Conservation (phyloP, 2,329 filamentous ascomycete genomes). For the Sclerotinia spermophila region DNA sequence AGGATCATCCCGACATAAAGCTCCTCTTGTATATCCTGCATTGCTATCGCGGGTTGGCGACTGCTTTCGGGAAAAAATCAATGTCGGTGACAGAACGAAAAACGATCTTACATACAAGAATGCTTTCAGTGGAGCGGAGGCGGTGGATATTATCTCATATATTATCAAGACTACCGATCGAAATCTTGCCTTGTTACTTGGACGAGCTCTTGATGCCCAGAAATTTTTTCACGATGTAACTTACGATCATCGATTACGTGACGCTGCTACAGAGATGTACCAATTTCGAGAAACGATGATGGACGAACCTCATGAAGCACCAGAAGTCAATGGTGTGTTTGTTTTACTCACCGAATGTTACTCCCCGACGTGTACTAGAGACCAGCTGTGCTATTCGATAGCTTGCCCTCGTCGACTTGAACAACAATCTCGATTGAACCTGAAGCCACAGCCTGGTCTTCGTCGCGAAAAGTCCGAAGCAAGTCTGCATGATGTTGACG, state of each 20-base stretch:
- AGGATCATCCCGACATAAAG: conserved; percentile 42
- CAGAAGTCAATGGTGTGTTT: conserved; percentile 87
- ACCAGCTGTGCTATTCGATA: conserved; percentile 96
- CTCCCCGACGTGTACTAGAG: conserved; percentile 92
- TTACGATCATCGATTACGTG: conserved; percentile 91
- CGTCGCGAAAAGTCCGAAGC: conserved; percentile 59
- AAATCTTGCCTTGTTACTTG: conserved; percentile 86
- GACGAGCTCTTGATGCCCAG: conserved; percentile 89
- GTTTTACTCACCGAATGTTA: conserved; percentile 96
- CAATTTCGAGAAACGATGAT: conserved; percentile 92
- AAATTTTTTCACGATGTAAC: conserved; percentile 99
- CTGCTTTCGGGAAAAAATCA: conserved; percentile 85
- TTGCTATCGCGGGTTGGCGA: conserved; percentile 89
- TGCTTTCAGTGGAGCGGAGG: conserved; percentile 91
- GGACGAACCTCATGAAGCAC: conserved; percentile 72
- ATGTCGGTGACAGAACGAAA: conserved; percentile 84
- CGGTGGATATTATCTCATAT: conserved; percentile 90
- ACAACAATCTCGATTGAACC: conserved; percentile 88
- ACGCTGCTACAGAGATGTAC: conserved; percentile 93
- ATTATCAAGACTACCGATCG: conserved; percentile 97
- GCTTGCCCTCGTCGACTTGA: conserved; percentile 90
- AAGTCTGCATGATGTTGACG: conserved; percentile 80
- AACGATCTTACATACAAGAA: conserved; percentile 97
- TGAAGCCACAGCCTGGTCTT: conserved; percentile 87
- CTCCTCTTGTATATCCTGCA: conserved; percentile 90